phyloP scores from a whole-genome alignment of 2,329 filamentous ascomycete species.

The Sclerotiophoma versabilis region DNA sequence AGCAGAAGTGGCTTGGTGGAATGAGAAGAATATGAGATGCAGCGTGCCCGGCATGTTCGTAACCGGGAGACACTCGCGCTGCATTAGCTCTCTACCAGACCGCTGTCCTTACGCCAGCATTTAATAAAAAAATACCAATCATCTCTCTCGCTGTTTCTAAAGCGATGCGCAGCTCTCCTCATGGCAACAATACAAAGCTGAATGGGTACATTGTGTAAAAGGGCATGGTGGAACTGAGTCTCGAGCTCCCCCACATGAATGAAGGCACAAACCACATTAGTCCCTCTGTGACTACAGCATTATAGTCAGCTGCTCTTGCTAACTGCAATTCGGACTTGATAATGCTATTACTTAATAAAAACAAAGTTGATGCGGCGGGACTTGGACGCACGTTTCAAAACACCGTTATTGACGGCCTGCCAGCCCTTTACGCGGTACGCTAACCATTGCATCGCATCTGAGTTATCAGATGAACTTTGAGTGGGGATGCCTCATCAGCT shows the following conservation, averaged over 20 bases:
- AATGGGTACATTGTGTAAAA: no score
- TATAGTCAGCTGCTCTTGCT: no score
- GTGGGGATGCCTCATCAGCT: constrained; percentile 6
- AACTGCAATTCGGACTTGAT: no score
- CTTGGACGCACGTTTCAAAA: background rate
- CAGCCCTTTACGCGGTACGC: constrained; percentile 2
- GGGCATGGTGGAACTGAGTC: no score
- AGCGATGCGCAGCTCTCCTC: no score
- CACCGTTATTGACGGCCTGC: background rate
- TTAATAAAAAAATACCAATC: background rate
- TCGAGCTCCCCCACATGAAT: no score
- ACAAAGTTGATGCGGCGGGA: no score
- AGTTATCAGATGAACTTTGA: constrained; percentile 24
- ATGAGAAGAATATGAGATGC: constrained; percentile 18
- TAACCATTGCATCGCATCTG: constrained; percentile 13
- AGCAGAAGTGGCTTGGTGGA: constrained; percentile 13
- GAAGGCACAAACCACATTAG: no score
- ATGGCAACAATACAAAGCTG: no score
- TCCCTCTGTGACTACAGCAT: no score
- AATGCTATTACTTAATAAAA: no score
- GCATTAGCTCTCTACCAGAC: background rate
- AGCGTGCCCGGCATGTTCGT: background rate
- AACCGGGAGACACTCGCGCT: background rate
- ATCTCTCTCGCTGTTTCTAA: background rate
- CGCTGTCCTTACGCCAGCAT: background rate